Conservation (phyloP, 169 alveolate genomes). For the Sarcocystis neurona region DNA sequence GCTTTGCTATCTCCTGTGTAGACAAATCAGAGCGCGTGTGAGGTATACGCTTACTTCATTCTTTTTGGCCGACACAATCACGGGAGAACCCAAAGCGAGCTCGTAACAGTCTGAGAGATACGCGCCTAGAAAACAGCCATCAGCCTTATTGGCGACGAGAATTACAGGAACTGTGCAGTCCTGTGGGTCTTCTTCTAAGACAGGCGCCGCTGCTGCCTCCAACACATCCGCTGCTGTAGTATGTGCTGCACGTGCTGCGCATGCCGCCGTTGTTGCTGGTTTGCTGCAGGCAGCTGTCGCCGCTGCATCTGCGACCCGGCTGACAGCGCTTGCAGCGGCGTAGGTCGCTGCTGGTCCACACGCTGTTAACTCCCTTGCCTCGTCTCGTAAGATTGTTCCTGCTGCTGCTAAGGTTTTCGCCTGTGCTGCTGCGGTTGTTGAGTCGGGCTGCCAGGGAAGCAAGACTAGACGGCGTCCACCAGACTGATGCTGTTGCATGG, state of each 20-base stretch:
- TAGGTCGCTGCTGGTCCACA: too few species aligned
- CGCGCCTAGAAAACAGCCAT: constrained; percentile 49
- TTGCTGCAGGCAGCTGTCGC: neutral
- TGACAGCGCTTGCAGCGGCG: too few species aligned
- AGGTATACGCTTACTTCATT: constrained; percentile 44
- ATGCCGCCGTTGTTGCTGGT: too few species aligned
- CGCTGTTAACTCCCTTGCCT: too few species aligned
- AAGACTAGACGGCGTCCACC: too few species aligned
- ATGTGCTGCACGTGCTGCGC: neutral
- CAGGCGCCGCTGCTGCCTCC: neutral
- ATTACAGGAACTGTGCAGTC: constrained; percentile 29
- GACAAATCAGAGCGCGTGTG: neutral
- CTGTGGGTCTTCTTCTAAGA: neutral
- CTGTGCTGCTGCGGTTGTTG: too few species aligned
- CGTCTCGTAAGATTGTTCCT: too few species aligned
- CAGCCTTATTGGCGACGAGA: constrained; percentile 69
- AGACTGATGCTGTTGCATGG: too few species aligned
- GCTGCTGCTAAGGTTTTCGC: too few species aligned
- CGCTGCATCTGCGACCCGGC: neutral
- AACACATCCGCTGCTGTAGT: neutral
- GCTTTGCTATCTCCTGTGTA: too few species aligned
- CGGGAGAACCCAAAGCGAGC: constrained; percentile 68
- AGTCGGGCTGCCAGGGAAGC: too few species aligned
- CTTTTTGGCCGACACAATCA: constrained; percentile 63
- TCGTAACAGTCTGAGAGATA: constrained; percentile 64